Evolutionary conservation across 2,329 filamentous ascomycete genomes (phyloP).

Genomic region (Orbilia oligospora): DNA sequence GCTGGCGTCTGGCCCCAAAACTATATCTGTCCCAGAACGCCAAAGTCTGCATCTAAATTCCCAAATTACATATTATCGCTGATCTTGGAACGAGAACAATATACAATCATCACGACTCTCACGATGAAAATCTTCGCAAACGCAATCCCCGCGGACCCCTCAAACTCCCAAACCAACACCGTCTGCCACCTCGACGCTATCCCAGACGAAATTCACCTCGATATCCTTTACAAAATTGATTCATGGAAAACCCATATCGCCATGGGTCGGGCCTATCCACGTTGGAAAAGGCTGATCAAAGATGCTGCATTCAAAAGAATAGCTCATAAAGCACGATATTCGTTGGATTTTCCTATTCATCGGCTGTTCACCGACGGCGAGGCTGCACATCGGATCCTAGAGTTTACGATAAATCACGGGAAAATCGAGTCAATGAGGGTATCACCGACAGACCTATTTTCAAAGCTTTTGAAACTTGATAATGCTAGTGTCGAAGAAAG

Average conservation of each 20-base stretch:
- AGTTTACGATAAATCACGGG: not conserved
- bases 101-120: not conserved
- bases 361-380: slow-evolving; percentile 16
- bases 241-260: slow-evolving; percentile 28
- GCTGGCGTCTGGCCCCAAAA: no score
- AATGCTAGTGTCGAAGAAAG: slow-evolving; percentile 21
- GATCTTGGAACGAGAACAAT: no score
- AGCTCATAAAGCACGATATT: slow-evolving; percentile 21
- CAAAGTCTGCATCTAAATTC: no score
- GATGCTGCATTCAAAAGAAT: slow-evolving; percentile 12
- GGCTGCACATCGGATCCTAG: slow-evolving; percentile 5
- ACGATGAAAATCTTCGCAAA: not conserved
- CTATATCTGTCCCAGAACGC: no score
- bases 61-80: no score
- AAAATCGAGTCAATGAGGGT: slow-evolving; percentile 1
- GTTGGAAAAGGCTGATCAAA: slow-evolving; percentile 3
- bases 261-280: slow-evolving; percentile 4
- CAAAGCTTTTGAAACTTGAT: slow-evolving; percentile 7
- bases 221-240: slow-evolving; percentile 17
- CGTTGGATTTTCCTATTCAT: slow-evolving; percentile 7
- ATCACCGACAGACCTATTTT: slow-evolving; percentile 12
- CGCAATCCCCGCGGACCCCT: not conserved
- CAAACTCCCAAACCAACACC: not conserved
- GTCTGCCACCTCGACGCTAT: slow-evolving; percentile 4
- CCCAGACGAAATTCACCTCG: slow-evolving; percentile 19